Percentiles rank a stretch among this genome's conserved stretches.
These are phyloP conservation scores for Luffa acutangula DNA, from an alignment of 306 rosid genomes.

Conservation along the genomic window DNA sequence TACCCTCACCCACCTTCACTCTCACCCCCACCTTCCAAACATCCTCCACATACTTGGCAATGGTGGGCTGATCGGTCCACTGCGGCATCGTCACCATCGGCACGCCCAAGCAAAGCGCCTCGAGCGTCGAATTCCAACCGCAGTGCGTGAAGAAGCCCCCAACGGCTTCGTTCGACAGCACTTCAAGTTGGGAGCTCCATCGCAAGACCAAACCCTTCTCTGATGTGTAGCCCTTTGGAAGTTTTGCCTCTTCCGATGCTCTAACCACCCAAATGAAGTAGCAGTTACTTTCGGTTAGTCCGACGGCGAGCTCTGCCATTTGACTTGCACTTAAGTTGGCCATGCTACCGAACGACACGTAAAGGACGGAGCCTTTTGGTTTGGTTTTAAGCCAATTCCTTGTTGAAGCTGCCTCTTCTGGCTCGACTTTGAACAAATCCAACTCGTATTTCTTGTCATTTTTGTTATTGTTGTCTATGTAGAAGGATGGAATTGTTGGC, in stretches of 20 bases:
- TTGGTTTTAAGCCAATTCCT: conserved; percentile 34
- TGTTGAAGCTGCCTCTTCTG: conserved; percentile 14
- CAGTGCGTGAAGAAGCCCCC: conserved; percentile 35
- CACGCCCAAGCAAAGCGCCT: conserved; percentile 34
- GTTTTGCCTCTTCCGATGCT: conserved; percentile 17
- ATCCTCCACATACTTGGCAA: conserved; percentile 36
- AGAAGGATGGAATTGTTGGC: conserved; percentile 42
- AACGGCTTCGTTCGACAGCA: conserved; percentile 22
- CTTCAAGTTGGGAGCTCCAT: conserved; percentile 45
- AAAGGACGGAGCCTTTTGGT: conserved; percentile 30
- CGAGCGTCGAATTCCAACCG: conserved; percentile 44
- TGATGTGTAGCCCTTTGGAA: conserved; percentile 7
- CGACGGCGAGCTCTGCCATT: conserved; percentile 38
- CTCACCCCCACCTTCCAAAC: conserved; percentile 39
- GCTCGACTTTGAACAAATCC: conserved; percentile 15
- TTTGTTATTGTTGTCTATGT: conserved; percentile 29
- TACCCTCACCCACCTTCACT: conserved; percentile 22
- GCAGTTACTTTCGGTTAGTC: conserved; percentile 20
- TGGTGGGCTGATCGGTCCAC: conserved; percentile 40
- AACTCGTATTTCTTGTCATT: conserved; percentile 37
- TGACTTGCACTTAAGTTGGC: conserved; percentile 24
- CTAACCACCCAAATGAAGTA: conserved; percentile 51
- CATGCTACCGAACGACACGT: conserved; percentile 52
- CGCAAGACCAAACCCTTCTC: conserved; percentile 34
- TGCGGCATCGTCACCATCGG: conserved; percentile 39